phyloP scores from a whole-genome alignment of 2,329 filamentous ascomycete genomes.

The Colletotrichum liaoningense region DNA sequence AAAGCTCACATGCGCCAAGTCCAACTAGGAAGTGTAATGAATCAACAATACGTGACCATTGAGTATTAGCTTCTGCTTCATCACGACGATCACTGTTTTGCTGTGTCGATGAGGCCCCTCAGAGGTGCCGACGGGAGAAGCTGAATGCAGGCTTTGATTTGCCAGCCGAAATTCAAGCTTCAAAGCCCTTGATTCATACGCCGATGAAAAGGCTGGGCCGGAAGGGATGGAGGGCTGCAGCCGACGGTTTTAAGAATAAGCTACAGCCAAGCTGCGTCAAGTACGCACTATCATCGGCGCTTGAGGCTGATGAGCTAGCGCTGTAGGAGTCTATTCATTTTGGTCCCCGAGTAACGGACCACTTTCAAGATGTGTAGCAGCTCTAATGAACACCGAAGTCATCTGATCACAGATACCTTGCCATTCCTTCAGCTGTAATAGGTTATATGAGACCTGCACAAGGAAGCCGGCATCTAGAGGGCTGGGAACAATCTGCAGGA shows the following conservation, averaged over 20 bases:
- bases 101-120: not conserved
- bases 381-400: not conserved
- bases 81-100: not conserved
- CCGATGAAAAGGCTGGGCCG: not conserved
- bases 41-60: not conserved
- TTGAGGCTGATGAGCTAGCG: not conserved
- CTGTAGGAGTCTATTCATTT: not conserved
- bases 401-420: not conserved
- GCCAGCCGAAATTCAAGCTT: not conserved
- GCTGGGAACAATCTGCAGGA: not conserved
- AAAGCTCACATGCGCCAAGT: not conserved
- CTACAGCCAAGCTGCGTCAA: not conserved
- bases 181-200: slow-evolving; percentile 16
- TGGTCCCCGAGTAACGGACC: not conserved
- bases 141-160: not conserved
- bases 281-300: not conserved
- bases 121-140: not conserved
- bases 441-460: not conserved
- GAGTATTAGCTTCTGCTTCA: not conserved
- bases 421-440: not conserved
- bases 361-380: not conserved
- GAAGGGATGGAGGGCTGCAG: no score
- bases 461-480: not conserved
- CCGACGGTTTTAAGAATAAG: not conserved
- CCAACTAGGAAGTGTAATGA: not conserved